A percentile compares a stretch with the other conserved stretches of the same genome.
Evolutionary conservation across 2,329 filamentous ascomycete species (phyloP).

Genomic region (Calonectria crousiana): DNA sequence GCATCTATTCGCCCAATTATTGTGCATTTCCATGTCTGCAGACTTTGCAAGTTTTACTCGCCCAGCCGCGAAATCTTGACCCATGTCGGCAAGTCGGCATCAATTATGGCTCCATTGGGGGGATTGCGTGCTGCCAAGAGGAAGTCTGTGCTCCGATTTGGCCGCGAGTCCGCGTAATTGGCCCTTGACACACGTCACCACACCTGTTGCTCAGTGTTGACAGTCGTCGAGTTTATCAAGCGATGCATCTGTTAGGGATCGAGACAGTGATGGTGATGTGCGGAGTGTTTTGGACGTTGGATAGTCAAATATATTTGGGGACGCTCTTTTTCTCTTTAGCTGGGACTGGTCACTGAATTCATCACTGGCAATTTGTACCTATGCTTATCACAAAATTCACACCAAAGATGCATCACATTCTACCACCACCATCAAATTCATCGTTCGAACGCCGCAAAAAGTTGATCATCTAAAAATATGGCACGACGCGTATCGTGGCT

Average conservation of each 20-base stretch:
- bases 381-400: background rate
- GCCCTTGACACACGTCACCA: slow-evolving; percentile 1
- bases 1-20: no score
- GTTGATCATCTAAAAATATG: background rate
- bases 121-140: background rate
- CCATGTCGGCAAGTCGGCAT: background rate
- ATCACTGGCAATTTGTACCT: background rate
- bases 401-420: no score
- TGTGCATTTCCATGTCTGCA: no score
- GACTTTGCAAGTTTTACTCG: background rate
- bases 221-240: background rate
- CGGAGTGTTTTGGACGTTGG: background rate
- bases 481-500: slow-evolving; percentile 1
- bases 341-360: background rate
- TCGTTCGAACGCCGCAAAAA: background rate
- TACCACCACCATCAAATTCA: background rate
- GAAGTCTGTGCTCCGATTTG: slow-evolving; percentile 4
- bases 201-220: background rate
- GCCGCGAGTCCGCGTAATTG: background rate
- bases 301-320: background rate
- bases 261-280: background rate
- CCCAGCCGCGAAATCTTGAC: background rate
- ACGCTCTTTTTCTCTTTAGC: background rate
- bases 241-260: background rate
- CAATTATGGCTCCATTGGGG: background rate